These are phyloP conservation scores for Cercospora berteroae DNA, from an alignment of 2,329 filamentous ascomycete genomes.

Conservation along the genomic window DNA sequence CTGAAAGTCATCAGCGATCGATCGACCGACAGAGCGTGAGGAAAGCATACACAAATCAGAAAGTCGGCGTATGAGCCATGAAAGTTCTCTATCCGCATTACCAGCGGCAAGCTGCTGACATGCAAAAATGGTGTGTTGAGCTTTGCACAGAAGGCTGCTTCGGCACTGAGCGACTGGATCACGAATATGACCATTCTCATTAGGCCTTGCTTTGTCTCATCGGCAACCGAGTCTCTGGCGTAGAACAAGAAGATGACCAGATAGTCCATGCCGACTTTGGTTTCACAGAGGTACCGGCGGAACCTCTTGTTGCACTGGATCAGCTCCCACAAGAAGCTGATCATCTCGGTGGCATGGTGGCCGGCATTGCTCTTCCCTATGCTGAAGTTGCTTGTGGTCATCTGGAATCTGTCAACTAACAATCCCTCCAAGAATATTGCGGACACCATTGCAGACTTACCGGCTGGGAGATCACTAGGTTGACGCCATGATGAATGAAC, in stretches of 20 bases:
- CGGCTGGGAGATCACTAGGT: conserved; percentile 74
- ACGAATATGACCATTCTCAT: conserved; percentile 98
- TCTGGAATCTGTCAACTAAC: conserved; percentile 43
- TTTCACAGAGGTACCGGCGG: conserved; percentile 94
- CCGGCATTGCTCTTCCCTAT: conserved; percentile 77
- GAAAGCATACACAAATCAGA: conserved; percentile 71
- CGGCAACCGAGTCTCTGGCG: conserved; percentile 81
- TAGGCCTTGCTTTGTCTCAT: conserved; percentile 83
- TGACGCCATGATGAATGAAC: conserved; percentile 60
- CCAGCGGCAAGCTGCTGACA: conserved; percentile 79
- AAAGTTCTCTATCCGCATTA: conserved; percentile 80
- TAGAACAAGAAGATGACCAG: conserved; percentile 88
- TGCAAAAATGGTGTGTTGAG: conserved; percentile 85
- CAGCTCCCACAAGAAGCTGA: conserved; percentile 96
- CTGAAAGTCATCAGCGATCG: conserved; percentile 43
- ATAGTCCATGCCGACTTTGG: conserved; percentile 89
- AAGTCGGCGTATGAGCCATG: conserved; percentile 91
- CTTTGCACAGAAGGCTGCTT: conserved; percentile 83
- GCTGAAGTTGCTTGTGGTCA: conserved; percentile 80
- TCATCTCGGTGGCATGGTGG: conserved; percentile 89
- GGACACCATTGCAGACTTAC: conserved; percentile 36
- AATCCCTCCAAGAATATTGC: neutral
- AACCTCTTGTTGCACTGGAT: conserved; percentile 98
- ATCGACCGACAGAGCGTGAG: neutral
- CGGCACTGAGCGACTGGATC: conserved; percentile 89